A percentile compares a stretch with the other conserved stretches of the same genome.
Conservation (phyloP, 106 monocot genomes). For the Hemerocallis citrina region DNA sequence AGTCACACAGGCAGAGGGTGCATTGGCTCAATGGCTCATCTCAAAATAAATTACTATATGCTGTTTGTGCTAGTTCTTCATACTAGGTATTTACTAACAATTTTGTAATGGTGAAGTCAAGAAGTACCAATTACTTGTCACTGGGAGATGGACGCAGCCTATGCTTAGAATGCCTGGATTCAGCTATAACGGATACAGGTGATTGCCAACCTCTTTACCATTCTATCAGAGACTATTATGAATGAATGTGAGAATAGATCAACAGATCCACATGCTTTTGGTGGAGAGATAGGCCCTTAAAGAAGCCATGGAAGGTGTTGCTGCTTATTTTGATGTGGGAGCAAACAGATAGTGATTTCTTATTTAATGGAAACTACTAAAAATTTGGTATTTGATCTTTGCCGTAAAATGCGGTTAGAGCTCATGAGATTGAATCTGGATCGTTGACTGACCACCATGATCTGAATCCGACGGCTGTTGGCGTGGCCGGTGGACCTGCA, state of each 20-base stretch:
- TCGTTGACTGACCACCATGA: too few relatives aligned
- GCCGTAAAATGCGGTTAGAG: too few relatives aligned
- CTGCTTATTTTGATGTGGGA: too few relatives aligned
- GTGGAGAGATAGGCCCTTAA: slow-evolving; percentile 97
- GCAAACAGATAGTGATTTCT: too few relatives aligned
- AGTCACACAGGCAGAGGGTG: too few relatives aligned
- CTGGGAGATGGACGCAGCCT: slow-evolving; percentile 81
- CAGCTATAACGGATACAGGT: slow-evolving; percentile 91
- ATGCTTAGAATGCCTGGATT: slow-evolving; percentile 90
- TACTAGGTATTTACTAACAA: background rate
- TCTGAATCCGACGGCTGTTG: too few relatives aligned
- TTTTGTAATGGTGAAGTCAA: slow-evolving; percentile 42
- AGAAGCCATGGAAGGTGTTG: slow-evolving; percentile 99
- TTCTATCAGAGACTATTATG: slow-evolving; percentile 90
- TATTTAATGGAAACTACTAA: too few relatives aligned
- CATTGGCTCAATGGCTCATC: too few relatives aligned
- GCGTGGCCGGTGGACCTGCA: too few relatives aligned
- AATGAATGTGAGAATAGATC: slow-evolving; percentile 96
- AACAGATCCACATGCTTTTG: slow-evolving; percentile 96
- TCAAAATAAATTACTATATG: background rate
- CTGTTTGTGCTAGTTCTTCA: background rate
- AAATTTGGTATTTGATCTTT: too few relatives aligned
- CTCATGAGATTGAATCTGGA: too few relatives aligned
- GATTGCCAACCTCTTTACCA: slow-evolving; percentile 96
- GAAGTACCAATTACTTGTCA: slow-evolving; percentile 61